Evolutionary conservation across 2,329 filamentous ascomycete genomes (phyloP), one percentile per base, ranked within the genome.

Genomic region (Aureobasidium sp.): DNA sequence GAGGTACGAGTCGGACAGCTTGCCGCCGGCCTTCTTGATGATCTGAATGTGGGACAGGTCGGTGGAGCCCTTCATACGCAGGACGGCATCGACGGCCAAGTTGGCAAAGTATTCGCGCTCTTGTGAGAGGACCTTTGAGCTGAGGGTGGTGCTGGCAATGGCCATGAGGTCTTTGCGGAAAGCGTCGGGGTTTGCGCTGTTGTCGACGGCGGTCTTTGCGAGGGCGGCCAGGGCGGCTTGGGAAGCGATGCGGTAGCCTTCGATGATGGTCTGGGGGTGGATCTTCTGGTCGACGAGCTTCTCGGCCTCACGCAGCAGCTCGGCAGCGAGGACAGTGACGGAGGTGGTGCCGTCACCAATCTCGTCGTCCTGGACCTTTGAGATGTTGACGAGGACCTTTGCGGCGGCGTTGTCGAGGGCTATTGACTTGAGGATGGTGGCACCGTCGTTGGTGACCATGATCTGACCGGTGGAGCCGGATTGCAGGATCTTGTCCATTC

Each of bases 1-100:
- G 43, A 99, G 82, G 76, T 99, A 99, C 13, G 93, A 97, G 74
- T 99, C 94, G 74, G 86, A 94, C 62, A 99, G 84, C 81, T 97
- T 99, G 69, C 94, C 94, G 68, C 94, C 94, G 2, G 93, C 88
- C 81, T 99, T 99, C 82, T 99, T 99, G 80, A 99, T 99, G 71
- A 99, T 92, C 76, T 99, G 94, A 66, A 99, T 99, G 73, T 97
- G 92, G 74, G 89, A 96, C 59, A 99, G 84, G 74, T 99, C 94
- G 61, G 89, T 90, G 2, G 91, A 95, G 61, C 89, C 89, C 74
- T 90, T 90, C 70, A 99, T 82, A 65, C 95, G 85, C 62, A 97
- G 81, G 3, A 99, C 89, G 38, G 94, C 94, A 68, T 97, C 92
- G 65, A 89, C 89, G 19, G 94, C 94, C 51, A 99, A 83, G 72